Conservation (phyloP, 2,329 filamentous ascomycete species). For the Penicillium sp. region DNA sequence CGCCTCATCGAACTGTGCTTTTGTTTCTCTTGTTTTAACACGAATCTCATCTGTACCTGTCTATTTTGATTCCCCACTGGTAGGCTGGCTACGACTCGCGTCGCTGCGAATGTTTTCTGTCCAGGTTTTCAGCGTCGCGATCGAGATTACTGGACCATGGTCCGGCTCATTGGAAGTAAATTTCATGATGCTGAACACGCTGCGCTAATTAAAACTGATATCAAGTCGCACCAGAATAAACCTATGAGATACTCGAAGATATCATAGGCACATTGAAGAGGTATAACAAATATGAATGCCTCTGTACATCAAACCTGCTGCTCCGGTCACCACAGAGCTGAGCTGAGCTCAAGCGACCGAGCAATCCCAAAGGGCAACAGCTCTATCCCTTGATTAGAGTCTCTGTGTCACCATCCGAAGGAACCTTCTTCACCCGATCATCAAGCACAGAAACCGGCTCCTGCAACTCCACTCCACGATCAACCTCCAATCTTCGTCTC, state of each 20-base stretch:
- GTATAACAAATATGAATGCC: not conserved
- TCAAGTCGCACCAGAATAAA: not conserved
- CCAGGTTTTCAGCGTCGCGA: not conserved
- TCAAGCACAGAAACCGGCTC: slow-evolving; percentile 5
- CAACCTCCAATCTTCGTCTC: slow-evolving; percentile 43
- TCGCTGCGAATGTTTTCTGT: not conserved
- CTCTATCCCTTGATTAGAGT: not conserved
- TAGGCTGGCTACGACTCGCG: not conserved
- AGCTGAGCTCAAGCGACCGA: not conserved
- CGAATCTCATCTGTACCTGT: slow-evolving; percentile 32
- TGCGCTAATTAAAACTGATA: not conserved
- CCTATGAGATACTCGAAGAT: not conserved
- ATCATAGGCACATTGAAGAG: not conserved
- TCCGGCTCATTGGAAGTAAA: not conserved
- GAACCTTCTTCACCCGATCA: not conserved
- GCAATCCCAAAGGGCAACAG: not conserved
- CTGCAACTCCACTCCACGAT: slow-evolving; percentile 31
- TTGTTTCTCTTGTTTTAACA: slow-evolving; percentile 34
- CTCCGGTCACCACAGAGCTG: not conserved
- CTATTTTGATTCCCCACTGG: slow-evolving; percentile 20
- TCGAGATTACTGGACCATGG: not conserved
- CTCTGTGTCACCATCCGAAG: not conserved
- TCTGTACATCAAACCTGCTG: too few relatives aligned
- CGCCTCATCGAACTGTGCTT: slow-evolving; percentile 40
- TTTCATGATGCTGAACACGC: not conserved